These are phyloP conservation scores for Chamaecyparis obtusa DNA, from an alignment of 75 land plant genomes.

Conservation along the genomic window DNA sequence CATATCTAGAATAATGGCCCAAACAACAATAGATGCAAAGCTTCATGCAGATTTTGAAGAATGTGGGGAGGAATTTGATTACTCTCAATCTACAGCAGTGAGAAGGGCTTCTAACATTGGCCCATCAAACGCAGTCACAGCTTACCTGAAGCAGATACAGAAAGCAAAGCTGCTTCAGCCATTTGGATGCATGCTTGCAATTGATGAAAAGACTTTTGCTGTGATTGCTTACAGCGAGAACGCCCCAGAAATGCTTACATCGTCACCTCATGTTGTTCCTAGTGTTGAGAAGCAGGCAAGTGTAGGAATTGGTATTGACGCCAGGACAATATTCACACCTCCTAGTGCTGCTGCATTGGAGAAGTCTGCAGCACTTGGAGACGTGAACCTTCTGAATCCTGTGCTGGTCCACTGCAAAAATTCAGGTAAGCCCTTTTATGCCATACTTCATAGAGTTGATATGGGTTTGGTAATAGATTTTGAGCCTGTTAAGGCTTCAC, in stretches of 20 bases:
- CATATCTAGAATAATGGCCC: conserved; percentile 59
- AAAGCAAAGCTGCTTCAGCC: conserved; percentile 71
- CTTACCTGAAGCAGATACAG: conserved; percentile 78
- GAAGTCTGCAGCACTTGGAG: conserved; percentile 61
- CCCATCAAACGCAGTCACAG: conserved; percentile 40
- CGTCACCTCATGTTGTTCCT: conserved; percentile 68
- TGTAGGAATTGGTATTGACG: conserved; percentile 65
- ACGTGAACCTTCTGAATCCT: conserved; percentile 79
- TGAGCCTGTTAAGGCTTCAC: conserved; percentile 71
- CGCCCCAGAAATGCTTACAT: conserved; percentile 75
- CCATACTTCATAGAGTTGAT: conserved; percentile 72
- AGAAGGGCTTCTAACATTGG: conserved; percentile 16
- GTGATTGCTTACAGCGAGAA: conserved; percentile 83
- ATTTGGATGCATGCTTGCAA: conserved; percentile 76
- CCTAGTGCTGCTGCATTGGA: conserved; percentile 27
- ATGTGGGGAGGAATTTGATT: conserved; percentile 65
- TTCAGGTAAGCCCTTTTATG: conserved; percentile 84
- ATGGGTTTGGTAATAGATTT: conserved; percentile 75
- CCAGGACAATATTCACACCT: conserved; percentile 14
- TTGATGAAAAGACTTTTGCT: conserved; percentile 71
- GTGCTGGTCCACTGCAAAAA: conserved; percentile 74
- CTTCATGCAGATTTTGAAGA: conserved; percentile 68
- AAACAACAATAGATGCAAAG: conserved; percentile 75
- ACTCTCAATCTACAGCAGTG: conserved; percentile 49
- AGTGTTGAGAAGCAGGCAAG: conserved; percentile 56